Base-by-base conservation (phyloP, 1,284 basidiomycete genomes). In the Austroboletus rostrupii region DNA sequence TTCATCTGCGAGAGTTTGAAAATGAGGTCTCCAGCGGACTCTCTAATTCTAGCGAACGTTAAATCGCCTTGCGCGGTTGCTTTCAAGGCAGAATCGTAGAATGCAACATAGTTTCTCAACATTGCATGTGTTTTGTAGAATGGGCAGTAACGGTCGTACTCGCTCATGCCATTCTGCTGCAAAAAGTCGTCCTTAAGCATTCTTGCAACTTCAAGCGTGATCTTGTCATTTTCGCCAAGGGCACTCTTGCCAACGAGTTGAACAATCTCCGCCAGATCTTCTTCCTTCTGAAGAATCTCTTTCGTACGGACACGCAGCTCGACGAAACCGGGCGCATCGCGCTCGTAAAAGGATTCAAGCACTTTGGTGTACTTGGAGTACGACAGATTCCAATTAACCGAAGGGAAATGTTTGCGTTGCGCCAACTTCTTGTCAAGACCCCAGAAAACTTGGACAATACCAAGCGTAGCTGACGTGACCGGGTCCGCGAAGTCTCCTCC, bases 401-500 rank as follows among this genome's bases (percentile, higher is more conserved):
- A 97, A 2, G 95, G 95, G 81, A 98, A 98, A 69, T 98, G 92
- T 70, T 96, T 98, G 59, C 96, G 85, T 70, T 99, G 95, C 2
- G 95, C 95, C 51, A 99, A 85, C 69, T 95, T 95, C 82, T 94
- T 94, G 73, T 92, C 90, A 37, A 93, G 78, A 66, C 92, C 92
- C 92, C 90, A 95, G 80, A 99, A 99, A 59, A 98, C 97, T 69
- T 98, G 97, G 20, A 99, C 97, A 64, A 99, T 99, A 79, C 93
- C 85, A 48, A 99, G 88, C 2, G 97, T 99, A 33, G 96, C 90
- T 43, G 92, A 86, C 6, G 97, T 99, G 58, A 99, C 97, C 31
- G 97, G 97, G 72, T 99, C 97, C 13, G 97, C 98, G 74, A 98
- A 98, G 70, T 99, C 97, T 75, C 96, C 96, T 73, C 97, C 96